Conservation (phyloP, 1,284 basidiomycete species). For the Ganoderma sinense region DNA sequence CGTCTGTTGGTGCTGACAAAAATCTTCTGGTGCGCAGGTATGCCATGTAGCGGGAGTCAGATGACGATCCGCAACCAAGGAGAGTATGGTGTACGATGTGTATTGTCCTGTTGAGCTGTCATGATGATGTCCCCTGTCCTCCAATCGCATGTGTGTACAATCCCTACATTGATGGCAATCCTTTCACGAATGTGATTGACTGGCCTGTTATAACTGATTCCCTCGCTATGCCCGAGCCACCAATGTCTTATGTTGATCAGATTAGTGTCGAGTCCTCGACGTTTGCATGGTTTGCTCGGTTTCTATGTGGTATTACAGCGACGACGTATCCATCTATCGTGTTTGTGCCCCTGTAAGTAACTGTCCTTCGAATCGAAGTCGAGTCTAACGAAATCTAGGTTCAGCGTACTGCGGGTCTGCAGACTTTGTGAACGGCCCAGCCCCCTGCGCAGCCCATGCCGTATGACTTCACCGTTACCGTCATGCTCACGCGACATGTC, state of each 20-base stretch:
- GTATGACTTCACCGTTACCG: constrained; percentile 10
- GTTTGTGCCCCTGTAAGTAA: not conserved
- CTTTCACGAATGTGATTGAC: constrained; percentile 11
- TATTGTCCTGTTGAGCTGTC: constrained; percentile 29
- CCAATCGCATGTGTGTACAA: constrained; percentile 36
- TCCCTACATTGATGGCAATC: constrained; percentile 26
- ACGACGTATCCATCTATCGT: not conserved
- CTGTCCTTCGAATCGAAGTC: not conserved
- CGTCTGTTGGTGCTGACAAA: constrained; percentile 36
- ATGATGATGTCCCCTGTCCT: constrained; percentile 16
- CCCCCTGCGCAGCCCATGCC: not conserved
- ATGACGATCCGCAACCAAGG: constrained; percentile 30
- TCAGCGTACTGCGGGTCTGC: not conserved
- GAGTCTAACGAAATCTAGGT: not conserved
- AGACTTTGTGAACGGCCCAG: not conserved
- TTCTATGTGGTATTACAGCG: not conserved
- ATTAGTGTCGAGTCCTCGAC: not conserved
- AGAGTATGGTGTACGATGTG: constrained; percentile 39
- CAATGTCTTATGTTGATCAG: not conserved
- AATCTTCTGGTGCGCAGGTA: constrained; percentile 47
- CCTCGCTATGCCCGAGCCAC: not conserved
- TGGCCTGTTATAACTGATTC: not conserved
- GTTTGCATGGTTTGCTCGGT: not conserved
- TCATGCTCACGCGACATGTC: constrained; percentile 7
- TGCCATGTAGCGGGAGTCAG: constrained; percentile 56